Base-by-base conservation (phyloP, 257 asterid genomes). In the Cynanchum wilfordii region DNA sequence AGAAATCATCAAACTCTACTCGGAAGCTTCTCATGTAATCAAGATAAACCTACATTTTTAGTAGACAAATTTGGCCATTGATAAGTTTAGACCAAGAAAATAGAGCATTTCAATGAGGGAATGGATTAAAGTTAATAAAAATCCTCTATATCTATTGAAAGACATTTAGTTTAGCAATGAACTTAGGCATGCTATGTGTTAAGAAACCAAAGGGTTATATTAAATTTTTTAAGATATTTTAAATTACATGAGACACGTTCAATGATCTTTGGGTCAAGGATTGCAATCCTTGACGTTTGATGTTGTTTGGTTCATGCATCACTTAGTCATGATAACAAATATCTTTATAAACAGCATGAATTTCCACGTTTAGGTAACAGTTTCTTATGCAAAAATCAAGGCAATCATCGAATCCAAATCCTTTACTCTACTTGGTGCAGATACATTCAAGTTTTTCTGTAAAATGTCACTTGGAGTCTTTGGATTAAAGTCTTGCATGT, bases 11-110 rank as follows among this genome's bases (percentile, higher is more conserved):
- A 74, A 91, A 91, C 82, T 86, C 96, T 54, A 86, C 85, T 11
- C 95, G 85, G 69, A 91, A 91, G 82, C 89, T 88, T 86, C 93
- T 87, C 97, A 91, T 89, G 75, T 82, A 91, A 73, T 91, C 97
- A 79, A 81, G 86, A 79, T 91, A 91, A 67, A 87, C 96, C 97
- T 91, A 60, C 73, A 78, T 20, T 11, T 65, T 64, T 64, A 27
- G 19, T 15, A 40, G 13, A 74, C 55, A 16, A 38, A 30, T 40
- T 16, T 38, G 66, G 27, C 5, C 56, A 52, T 10, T 33, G 17
- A 59, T 60, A 30, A 29, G 20, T 60, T 30, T 15, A 60, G 19
- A 25, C 10, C 0, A 10, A 25, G 16, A 42, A 27, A 73, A 12
- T 27, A 47, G 47, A 29, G 12, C 2, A 52, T 52, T 56, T 73